Conservation (phyloP, 2,329 filamentous ascomycete genomes). For the Alternaria atra region DNA sequence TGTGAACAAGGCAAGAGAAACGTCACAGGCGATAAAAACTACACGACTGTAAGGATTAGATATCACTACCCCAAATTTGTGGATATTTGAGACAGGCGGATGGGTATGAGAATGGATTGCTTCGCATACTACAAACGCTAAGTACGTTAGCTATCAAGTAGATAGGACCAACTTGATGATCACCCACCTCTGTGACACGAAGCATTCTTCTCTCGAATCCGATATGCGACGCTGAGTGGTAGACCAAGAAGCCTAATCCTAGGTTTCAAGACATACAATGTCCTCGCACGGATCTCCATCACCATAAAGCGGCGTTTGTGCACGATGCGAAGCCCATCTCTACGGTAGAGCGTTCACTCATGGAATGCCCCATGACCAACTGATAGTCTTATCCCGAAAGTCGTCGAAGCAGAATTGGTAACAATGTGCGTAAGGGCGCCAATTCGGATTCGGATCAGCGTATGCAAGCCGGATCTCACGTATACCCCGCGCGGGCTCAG, state of each 20-base stretch:
- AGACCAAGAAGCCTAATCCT: background rate
- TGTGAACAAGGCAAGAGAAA: no score
- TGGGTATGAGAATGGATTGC: background rate
- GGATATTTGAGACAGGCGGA: background rate
- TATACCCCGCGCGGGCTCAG: background rate
- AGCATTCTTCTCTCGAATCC: no score
- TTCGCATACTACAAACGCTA: background rate
- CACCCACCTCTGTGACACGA: background rate
- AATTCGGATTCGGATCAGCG: background rate
- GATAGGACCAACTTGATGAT: background rate
- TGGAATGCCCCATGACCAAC: background rate
- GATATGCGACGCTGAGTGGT: background rate
- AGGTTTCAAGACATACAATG: background rate
- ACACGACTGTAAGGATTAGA: no score
- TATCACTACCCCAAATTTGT: background rate
- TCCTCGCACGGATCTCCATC: background rate
- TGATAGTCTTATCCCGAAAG: background rate
- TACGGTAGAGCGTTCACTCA: no score
- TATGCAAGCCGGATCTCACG: background rate
- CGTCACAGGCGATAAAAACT: no score
- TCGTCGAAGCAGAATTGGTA: background rate
- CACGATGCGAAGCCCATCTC: no score
- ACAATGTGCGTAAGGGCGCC: background rate
- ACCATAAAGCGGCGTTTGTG: background rate
- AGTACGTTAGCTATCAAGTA: background rate